Base-by-base conservation (phyloP, 331 rosid genomes). In the Telfairia occidentalis region DNA sequence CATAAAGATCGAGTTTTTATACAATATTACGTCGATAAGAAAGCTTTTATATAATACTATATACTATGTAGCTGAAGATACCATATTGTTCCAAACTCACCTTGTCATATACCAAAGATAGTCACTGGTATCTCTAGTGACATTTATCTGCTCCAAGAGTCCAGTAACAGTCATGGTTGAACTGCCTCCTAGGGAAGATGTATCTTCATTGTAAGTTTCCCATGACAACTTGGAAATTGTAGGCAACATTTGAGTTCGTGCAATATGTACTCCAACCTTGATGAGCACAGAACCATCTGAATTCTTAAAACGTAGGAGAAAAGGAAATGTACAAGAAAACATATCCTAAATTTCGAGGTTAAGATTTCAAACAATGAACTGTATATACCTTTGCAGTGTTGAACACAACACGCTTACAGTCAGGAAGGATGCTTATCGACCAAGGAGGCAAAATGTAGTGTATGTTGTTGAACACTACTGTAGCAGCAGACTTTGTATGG, bases 401-500 rank as follows among this genome's bases (percentile, higher is more conserved):
- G 57, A 78, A 92, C 37, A 83, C 88, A 35, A 10, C 85, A 4
- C 79, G 85, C 79, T 73, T 92, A 88, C 98, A 95, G 76, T 95
- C 90, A 30, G 98, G 98, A 37, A 95, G 97, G 73, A 95, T 95
- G 87, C 98, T 95, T 77, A 90, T 82, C 48, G 98, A 95, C 98
- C 98, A 95, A 77, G 96, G 89, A 79, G 98, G 98, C 83, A 95
- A 81, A 82, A 85, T 84, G 57, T 87, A 89, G 74, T 79, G 92
- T 85, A 6, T 76, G 73, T 86, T 92, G 77, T 90, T 88, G 85
- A 91, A 95, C 15, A 70, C 53, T 82, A 92, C 97, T 5, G 74
- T 82, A 37, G 89, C 93, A 48, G 89, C 80, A 52, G 96, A 85
- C 2, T 57, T 48, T 24, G 82, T 23, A 52, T 90, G 80, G 81